Base-by-base conservation (phyloP, 2,329 filamentous ascomycete species). In the Ophiocordyceps camponoti-floridani region DNA sequence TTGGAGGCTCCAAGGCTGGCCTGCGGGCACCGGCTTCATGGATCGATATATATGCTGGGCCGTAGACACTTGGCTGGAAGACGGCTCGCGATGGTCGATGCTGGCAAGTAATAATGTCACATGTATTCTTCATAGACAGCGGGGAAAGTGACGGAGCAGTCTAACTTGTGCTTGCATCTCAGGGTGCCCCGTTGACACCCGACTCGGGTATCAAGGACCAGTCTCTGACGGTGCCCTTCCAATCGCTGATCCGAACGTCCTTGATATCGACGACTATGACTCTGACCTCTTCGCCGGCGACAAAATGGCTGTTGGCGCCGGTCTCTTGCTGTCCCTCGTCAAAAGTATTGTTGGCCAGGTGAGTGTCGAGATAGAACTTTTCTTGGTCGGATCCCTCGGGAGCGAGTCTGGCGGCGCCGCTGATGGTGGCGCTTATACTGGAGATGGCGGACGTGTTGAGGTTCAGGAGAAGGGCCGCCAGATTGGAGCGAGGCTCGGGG, bases 311-410 rank as follows among this genome's bases (percentile, higher is more conserved):
- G 31, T 72, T 66, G 0, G 77, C 67, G 3, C 70, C 74, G 50
- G 72, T 73, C 27, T 50, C 49, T 43, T 48, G 49, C 28, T 53
- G 66, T 46, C 54, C 62, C 48, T 77, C 73, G 41, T 79, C 79
- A 54, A 93, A 94, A 0, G 85, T 93, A 61, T 96, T 94, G 63
- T 95, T 94, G 54, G 85, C 85, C 51, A 94, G 64, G 67, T 98
- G 91, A 54, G 77, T 73, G 50, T 82, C 75, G 55, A 82, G 82
- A 61, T 84, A 94, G 72, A 81, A 96, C 44, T 65, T 67, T 63
- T 96, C 91, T 58, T 94, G 84, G 14, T 86, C 82, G 2, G 80
- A 84, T 0, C 82, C 86, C 5, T 68, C 59, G 1, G 79, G 70
- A 13, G 93, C 72, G 33, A 96, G 70, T 31, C 75, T 69, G 1